Evolutionary conservation across 139 green algal genomes (phyloP).

Genomic region (Tetratostichococcus sp.): DNA sequence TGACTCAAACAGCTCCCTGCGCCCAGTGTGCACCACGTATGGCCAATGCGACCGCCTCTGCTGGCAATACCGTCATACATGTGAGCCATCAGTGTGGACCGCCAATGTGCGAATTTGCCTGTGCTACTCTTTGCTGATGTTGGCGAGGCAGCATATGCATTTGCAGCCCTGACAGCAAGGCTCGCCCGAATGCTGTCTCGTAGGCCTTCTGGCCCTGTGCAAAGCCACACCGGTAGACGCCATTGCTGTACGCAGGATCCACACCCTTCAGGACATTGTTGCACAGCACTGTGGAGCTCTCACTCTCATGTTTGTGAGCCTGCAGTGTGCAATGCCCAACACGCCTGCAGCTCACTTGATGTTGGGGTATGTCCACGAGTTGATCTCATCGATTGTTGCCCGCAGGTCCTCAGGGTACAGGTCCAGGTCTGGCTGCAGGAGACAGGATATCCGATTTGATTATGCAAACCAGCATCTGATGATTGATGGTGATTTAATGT

Average conservation of each 20-base stretch:
- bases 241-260: conserved; percentile 75
- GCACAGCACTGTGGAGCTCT: conserved; percentile 1
- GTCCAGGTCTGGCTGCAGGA: conserved; percentile 47
- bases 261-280: conserved; percentile 8
- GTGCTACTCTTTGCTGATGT: too few species aligned
- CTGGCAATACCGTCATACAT: too few species aligned
- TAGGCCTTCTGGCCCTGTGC: conserved; percentile 83
- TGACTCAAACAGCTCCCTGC: conserved; percentile 72
- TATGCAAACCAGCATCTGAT: too few species aligned
- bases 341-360: conserved; percentile 65
- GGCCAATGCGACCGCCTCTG: too few species aligned
- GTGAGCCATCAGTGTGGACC: too few species aligned
- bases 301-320: too few species aligned
- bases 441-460: conserved; percentile 7
- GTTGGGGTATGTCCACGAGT: conserved; percentile 78
- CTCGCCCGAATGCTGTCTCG: conserved; percentile 50
- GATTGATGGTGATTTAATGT: too few species aligned
- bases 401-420: conserved; percentile 74
- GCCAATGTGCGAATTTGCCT: too few species aligned
- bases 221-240: conserved; percentile 95
- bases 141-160: too few species aligned
- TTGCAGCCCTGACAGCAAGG: too few species aligned
- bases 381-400: conserved; percentile 71
- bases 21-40: neutral
- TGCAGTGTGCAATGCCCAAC: too few species aligned